phyloP scores from a whole-genome alignment of 2,329 filamentous ascomycete genomes.

The Neonectria magnoliae region DNA sequence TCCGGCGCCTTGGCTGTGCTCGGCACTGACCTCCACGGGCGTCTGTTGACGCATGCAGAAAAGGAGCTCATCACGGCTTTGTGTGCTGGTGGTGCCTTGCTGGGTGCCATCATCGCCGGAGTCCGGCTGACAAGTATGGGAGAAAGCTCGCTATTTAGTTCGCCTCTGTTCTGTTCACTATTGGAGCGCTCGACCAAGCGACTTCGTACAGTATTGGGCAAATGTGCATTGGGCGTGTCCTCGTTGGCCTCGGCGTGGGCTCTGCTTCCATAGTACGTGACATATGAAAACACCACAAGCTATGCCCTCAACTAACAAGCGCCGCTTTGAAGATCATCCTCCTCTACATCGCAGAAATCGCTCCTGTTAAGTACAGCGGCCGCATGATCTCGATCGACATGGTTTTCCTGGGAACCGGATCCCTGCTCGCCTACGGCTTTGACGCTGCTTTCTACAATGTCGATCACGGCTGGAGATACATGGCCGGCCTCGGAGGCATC shows the following conservation, averaged over 20 bases:
- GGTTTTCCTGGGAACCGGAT: slow-evolving; percentile 36
- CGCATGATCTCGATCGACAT: slow-evolving; percentile 40
- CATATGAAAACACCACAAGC: not conserved
- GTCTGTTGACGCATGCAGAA: slow-evolving; percentile 19
- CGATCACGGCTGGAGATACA: slow-evolving; percentile 37
- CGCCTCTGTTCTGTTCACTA: slow-evolving; percentile 33
- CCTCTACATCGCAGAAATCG: slow-evolving; percentile 41
- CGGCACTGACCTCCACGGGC: slow-evolving; percentile 35
- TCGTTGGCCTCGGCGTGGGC: slow-evolving; percentile 53
- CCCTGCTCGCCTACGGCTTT: slow-evolving; percentile 36
- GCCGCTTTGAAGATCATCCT: slow-evolving; percentile 28
- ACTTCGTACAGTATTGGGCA: slow-evolving; percentile 30
- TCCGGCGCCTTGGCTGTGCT: slow-evolving; percentile 58
- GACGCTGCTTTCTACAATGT: slow-evolving; percentile 49
- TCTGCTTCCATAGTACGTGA: slow-evolving; percentile 52
- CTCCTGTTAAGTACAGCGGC: slow-evolving; percentile 36
- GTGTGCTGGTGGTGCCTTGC: slow-evolving; percentile 34
- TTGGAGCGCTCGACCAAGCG: slow-evolving; percentile 35
- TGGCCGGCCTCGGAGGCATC: slow-evolving; percentile 31
- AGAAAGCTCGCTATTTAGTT: slow-evolving; percentile 32
- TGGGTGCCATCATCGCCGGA: slow-evolving; percentile 37
- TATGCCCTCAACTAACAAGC: not conserved
- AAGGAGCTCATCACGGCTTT: slow-evolving; percentile 36
- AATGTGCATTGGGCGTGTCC: slow-evolving; percentile 34
- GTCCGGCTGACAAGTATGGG: slow-evolving; percentile 35